phyloP scores from a whole-genome alignment of 2,329 filamentous ascomycete genomes.

The Sarocladium brachiariae region DNA sequence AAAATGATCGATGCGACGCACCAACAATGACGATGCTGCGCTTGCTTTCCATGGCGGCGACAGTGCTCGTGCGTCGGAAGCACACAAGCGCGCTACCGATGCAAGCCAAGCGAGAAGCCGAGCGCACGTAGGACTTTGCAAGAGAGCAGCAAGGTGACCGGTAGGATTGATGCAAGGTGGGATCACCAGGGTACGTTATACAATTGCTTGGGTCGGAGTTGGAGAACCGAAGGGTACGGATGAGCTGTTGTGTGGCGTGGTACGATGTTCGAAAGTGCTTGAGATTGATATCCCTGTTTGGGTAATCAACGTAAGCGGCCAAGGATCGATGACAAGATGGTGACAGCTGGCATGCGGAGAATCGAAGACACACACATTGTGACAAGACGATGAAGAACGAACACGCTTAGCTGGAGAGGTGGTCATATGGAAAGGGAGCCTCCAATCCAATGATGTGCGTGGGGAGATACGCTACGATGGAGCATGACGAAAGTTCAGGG shows the following conservation, averaged over 20 bases:
- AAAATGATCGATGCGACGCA: slow-evolving; percentile 19
- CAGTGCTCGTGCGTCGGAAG: background rate
- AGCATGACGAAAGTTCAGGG: too few relatives aligned
- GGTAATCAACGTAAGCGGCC: background rate
- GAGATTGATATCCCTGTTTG: too few relatives aligned
- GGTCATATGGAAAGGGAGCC: too few relatives aligned
- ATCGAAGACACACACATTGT: too few relatives aligned
- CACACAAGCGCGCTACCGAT: background rate
- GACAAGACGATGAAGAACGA: too few relatives aligned
- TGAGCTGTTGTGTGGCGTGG: too few relatives aligned
- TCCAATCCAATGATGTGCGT: background rate
- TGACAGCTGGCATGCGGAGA: too few relatives aligned
- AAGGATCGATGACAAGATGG: too few relatives aligned
- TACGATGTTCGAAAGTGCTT: too few relatives aligned
- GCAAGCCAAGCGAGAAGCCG: background rate
- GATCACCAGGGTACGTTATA: background rate
- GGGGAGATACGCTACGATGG: too few relatives aligned
- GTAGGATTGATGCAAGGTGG: background rate
- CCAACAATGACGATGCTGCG: slow-evolving; percentile 46
- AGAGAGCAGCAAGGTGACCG: background rate
- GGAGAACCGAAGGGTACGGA: too few relatives aligned
- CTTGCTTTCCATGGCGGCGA: slow-evolving; percentile 25
- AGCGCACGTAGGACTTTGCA: background rate
- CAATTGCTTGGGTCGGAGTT: background rate
- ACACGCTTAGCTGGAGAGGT: too few relatives aligned